Evolutionary conservation across 176 grass and related monocot genomes (phyloP).

Genomic region (bread wheat (Triticum aestivum)): IWGSC_CS_RefSeq_v2.1 NC_057812.1:678667326-678667825

Average conservation of each 20-base stretch:
- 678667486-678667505: constrained; percentile 2
- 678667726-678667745: too few species aligned
- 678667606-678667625: background rate
- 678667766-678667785: too few species aligned
- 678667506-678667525: background rate
- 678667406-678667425: background rate
- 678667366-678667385: too few species aligned
- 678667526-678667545: background rate
- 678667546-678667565: background rate
- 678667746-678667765: too few species aligned
- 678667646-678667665: background rate
- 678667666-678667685: background rate
- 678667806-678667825: too few species aligned
- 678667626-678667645: background rate
- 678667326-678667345: too few species aligned
- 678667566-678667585: background rate
- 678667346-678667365: too few species aligned
- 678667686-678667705: too few species aligned
- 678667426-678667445: background rate
- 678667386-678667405: too few species aligned
- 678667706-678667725: background rate
- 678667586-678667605: background rate
- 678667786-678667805: too few species aligned
- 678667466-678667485: background rate
- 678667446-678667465: background rate